These are phyloP conservation scores for Chamaecrista fasciculata DNA, from an alignment of 306 rosid species.

Conservation along the genomic window DNA sequence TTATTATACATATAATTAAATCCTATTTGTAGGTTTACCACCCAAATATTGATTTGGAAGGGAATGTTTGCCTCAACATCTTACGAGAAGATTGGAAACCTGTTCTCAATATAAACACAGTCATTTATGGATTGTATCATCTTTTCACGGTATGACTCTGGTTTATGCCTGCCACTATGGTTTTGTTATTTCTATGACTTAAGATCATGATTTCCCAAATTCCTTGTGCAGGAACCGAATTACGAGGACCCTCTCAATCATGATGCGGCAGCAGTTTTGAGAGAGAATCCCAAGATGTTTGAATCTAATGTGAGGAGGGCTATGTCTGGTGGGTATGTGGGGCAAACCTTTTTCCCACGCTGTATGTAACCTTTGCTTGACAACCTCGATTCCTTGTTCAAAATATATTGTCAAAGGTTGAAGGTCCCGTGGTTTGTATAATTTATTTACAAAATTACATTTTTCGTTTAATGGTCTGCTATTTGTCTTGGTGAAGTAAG, in stretches of 20 bases:
- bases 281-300: constrained; percentile 63
- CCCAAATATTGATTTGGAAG: constrained; percentile 83
- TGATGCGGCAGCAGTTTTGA: constrained; percentile 76
- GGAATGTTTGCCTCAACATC: constrained; percentile 78
- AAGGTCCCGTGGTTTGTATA: constrained; percentile 38
- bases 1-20: not conserved
- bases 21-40: constrained; percentile 56
- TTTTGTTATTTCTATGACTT: not conserved
- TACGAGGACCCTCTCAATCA: constrained; percentile 76
- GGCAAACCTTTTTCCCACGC: constrained; percentile 58
- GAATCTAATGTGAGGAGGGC: constrained; percentile 75
- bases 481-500: constrained; percentile 20
- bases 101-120: constrained; percentile 65
- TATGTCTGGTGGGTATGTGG: constrained; percentile 81
- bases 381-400: constrained; percentile 13
- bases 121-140: constrained; percentile 70
- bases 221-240: constrained; percentile 61
- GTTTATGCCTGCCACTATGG: not conserved
- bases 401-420: constrained; percentile 21
- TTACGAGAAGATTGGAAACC: constrained; percentile 87
- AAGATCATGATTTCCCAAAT: not conserved
- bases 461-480: constrained; percentile 11
- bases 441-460: constrained; percentile 30
- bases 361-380: constrained; percentile 45
- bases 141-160: constrained; percentile 54